Evolutionary conservation across 192 early-diverging fungal genomes (phyloP).

Genomic region (Podila epigama): DNA sequence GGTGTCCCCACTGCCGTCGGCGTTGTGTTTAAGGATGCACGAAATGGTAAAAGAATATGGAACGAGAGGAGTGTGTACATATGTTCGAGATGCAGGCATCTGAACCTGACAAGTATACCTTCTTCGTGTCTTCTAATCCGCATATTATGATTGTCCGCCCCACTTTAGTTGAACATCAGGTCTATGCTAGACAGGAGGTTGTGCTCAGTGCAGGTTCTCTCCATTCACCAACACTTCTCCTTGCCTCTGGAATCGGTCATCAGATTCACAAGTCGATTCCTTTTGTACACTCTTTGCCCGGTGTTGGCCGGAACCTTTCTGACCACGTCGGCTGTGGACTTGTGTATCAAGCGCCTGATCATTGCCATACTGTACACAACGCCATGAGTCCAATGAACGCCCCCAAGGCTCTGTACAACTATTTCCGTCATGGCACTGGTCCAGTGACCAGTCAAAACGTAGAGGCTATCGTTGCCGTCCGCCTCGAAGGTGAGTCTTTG

Average conservation of each 20-base stretch:
- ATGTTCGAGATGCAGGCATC: background rate
- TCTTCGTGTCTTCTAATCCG: background rate
- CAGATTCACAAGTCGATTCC: background rate
- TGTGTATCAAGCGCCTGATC: background rate
- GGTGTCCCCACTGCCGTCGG: constrained; percentile 11
- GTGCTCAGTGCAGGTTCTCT: constrained; percentile 49
- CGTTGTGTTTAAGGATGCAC: constrained; percentile 16
- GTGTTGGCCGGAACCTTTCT: background rate
- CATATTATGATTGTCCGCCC: background rate
- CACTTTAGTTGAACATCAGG: constrained; percentile 9
- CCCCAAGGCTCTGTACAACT: background rate
- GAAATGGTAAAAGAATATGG: constrained; percentile 4
- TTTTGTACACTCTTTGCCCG: background rate
- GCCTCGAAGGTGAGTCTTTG: too few relatives aligned
- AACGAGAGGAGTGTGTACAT: background rate
- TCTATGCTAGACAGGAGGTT: constrained; percentile 30
- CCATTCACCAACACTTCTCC: constrained; percentile 35
- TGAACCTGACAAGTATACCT: background rate
- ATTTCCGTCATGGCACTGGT: background rate
- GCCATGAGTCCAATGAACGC: background rate
- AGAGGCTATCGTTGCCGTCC: background rate
- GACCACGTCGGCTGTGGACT: background rate
- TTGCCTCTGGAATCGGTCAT: constrained; percentile 48
- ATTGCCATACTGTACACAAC: background rate
- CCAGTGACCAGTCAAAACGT: background rate